Evolutionary conservation across 768 basidiomycete species (phyloP), one percentile per base, ranked within the genome.

Genomic region (Pleurotus tuber-regium): DNA sequence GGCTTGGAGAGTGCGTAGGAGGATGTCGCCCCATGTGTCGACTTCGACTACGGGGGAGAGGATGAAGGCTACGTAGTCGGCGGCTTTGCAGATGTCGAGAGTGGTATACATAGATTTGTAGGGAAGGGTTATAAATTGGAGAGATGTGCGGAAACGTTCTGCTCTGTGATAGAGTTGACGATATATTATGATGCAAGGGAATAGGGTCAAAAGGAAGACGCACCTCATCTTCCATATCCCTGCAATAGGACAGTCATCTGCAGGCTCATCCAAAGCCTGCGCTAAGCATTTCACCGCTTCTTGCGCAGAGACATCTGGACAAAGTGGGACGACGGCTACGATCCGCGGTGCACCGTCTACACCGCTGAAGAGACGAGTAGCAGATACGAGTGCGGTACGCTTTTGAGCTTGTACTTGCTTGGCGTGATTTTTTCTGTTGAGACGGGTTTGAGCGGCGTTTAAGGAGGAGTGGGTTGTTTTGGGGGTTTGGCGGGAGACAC

Each of bases 61-160:
- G 2, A 87, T 77, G 53, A 97, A 83, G 16, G 97, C 76, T 39
- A 93, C 84, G 62, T 96, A 98, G 68, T 98, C 95, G 8, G 92
- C 89, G 2, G 83, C 87, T 63, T 92, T 86, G 61, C 86, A 88
- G 0, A 86, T 87, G 61, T 97, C 93, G 31, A 98, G 76, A 3
- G 89, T 79, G 2, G 81, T 77, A 66, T 91, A 96, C 44, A 90
- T 78, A 40, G 72, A 74, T 51, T 80, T 77, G 60, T 90, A 87
- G 2, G 79, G 83, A 2, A 96, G 74, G 35, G 84, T 84, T 47
- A 92, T 75, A 67, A 97, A 89, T 61, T 97, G 94, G 2, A 98
- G 73, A 4, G 87, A 89, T 0, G 93, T 93, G 69, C 89, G 94
- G 76, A 93, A 97, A 18, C 91, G 81, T 43, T 92, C 89, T 30